phyloP scores from a whole-genome alignment of 2,329 filamentous ascomycete genomes.

The Camptophora hylomeconis region DNA sequence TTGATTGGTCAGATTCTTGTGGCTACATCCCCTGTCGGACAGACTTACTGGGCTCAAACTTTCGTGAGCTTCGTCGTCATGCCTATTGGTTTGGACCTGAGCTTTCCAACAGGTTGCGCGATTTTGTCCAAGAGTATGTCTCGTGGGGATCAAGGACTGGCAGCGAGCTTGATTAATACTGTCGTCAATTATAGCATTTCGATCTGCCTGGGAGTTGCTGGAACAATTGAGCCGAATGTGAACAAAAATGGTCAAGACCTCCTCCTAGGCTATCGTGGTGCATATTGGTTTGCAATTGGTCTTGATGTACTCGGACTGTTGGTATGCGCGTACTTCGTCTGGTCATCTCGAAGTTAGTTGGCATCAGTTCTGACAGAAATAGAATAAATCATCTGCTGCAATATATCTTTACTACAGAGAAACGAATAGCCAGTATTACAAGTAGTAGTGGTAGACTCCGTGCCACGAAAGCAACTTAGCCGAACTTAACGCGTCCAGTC shows the following conservation, averaged over 20 bases:
- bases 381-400: no score
- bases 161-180: slow-evolving; percentile 19
- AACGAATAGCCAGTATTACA: no score
- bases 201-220: slow-evolving; percentile 18
- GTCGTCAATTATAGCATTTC: slow-evolving; percentile 20
- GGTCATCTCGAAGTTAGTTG: no score
- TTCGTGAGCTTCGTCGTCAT: slow-evolving; percentile 21
- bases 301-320: slow-evolving; percentile 16
- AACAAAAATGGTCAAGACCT: slow-evolving; percentile 13
- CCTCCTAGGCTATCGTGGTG: slow-evolving; percentile 17
- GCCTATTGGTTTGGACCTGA: slow-evolving; percentile 23
- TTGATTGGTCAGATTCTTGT: slow-evolving; percentile 25
- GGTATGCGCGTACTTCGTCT: slow-evolving; percentile 10
- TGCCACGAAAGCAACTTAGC: no score
- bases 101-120: slow-evolving; percentile 17
- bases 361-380: no score
- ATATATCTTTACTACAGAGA: no score
- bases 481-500: no score
- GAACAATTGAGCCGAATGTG: slow-evolving; percentile 16
- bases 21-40: slow-evolving; percentile 27
- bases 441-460: no score
- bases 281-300: slow-evolving; percentile 18
- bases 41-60: slow-evolving; percentile 30
- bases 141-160: slow-evolving; percentile 18
- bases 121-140: slow-evolving; percentile 19